These are phyloP conservation scores for Kickxella alabastrina DNA, from an alignment of 192 early-diverging fungal species.

Conservation along the genomic window DNA sequence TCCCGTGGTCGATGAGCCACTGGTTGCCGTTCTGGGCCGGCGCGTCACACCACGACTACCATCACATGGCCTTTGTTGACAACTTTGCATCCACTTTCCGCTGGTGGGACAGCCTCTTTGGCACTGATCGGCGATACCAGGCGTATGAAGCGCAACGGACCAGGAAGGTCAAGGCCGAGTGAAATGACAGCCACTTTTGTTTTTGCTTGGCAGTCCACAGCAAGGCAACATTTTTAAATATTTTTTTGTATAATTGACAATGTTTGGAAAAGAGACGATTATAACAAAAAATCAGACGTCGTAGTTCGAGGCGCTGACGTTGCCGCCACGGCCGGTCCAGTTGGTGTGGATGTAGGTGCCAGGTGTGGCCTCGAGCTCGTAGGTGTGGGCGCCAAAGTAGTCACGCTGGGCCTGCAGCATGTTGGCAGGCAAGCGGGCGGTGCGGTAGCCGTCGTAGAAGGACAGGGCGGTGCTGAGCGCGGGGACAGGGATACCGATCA, in stretches of 20 bases:
- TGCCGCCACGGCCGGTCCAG: conserved; percentile 95
- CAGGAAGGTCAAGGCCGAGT: conserved; percentile 16
- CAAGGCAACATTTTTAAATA: neutral
- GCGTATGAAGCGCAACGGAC: conserved; percentile 46
- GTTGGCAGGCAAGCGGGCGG: conserved; percentile 87
- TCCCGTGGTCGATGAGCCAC: conserved; percentile 81
- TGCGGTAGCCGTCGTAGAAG: conserved; percentile 98
- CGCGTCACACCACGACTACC: conserved; percentile 73
- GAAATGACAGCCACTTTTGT: neutral
- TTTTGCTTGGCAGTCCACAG: too few species aligned
- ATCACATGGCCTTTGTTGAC: conserved; percentile 63
- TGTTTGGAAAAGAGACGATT: conserved; percentile 1
- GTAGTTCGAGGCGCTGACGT: conserved; percentile 68
- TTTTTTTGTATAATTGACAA: too few species aligned
- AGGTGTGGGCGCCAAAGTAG: conserved; percentile 99
- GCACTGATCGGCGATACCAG: conserved; percentile 74
- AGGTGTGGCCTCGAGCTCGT: conserved; percentile 74
- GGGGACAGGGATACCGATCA: conserved; percentile 87
- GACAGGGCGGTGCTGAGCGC: conserved; percentile 85
- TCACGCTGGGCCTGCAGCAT: conserved; percentile 96
- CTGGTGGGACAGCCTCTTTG: conserved; percentile 86
- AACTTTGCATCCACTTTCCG: conserved; percentile 76
- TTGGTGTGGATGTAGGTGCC: conserved; percentile 88
- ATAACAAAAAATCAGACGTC: conserved; percentile 51
- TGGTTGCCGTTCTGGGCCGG: conserved; percentile 84